These are phyloP conservation scores for Gloeostereum incarnatum DNA, from an alignment of 768 basidiomycete species.

Conservation along the genomic window DNA sequence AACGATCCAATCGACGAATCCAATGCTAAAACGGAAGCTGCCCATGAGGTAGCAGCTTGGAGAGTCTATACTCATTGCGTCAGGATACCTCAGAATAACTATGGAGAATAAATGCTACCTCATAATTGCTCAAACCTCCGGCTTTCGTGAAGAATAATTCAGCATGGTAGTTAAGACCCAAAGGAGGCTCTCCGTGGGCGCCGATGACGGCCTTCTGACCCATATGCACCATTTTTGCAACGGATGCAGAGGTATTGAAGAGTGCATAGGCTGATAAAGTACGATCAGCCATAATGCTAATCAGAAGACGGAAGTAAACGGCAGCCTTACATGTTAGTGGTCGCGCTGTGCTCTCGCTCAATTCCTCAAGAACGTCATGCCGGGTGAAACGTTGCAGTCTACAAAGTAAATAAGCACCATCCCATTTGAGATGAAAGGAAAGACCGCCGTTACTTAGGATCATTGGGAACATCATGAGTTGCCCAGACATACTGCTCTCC, in stretches of 20 bases:
- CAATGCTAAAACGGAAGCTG: constrained; percentile 58
- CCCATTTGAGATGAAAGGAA: neutral
- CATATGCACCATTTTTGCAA: constrained; percentile 58
- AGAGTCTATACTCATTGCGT: constrained; percentile 33
- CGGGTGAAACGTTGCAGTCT: constrained; percentile 57
- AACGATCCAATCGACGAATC: constrained; percentile 54
- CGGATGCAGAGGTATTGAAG: constrained; percentile 61
- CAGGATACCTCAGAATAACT: neutral
- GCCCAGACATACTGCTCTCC: constrained; percentile 71
- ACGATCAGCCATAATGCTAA: neutral
- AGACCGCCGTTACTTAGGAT: constrained; percentile 45
- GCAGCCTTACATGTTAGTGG: constrained; percentile 42
- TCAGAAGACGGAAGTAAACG: neutral
- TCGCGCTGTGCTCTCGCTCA: constrained; percentile 53
- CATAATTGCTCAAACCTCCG: constrained; percentile 64
- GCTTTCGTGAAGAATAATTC: constrained; percentile 58
- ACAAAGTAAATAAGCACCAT: constrained; percentile 4
- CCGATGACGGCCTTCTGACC: constrained; percentile 55
- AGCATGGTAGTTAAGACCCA: constrained; percentile 69
- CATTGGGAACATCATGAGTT: constrained; percentile 50
- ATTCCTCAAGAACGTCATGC: constrained; percentile 51
- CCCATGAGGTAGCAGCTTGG: constrained; percentile 58
- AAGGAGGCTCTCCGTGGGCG: constrained; percentile 65
- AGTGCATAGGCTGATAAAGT: constrained; percentile 41
- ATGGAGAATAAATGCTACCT: constrained; percentile 29